Evolutionary conservation across 371 early-diverging fungal genomes (phyloP), one percentile per base, ranked within the genome.

Genomic region (Rhizomucor miehei): DNA sequence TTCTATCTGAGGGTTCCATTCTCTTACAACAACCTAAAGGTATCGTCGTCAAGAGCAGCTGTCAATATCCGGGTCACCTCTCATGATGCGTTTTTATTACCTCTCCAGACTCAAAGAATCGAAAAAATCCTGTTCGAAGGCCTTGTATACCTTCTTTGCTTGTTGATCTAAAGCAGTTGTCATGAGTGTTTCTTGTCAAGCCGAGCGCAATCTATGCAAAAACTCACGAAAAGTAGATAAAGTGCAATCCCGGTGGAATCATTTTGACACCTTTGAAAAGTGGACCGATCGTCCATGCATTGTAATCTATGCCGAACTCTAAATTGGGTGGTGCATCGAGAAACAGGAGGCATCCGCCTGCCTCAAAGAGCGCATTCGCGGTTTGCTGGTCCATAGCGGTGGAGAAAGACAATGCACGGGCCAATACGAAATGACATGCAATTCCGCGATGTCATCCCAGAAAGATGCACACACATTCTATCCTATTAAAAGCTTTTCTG

Each of bases 221-320:
- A 19, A 43, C 62, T 57, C 73, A 87, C 89, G 89, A 86, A 70
- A 90, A 95, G 63, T 90, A 89, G 20, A 97, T 69, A 67, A 94
- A 94, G 66, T 98, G 98, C 16, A 93, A 64, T 0, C 98, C 97
- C 0, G 95, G 93, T 14, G 98, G 97, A 45, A 98, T 91, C 53
- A 94, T 69, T 70, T 94, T 95, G 49, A 97, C 60, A 16, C 98
- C 98, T 63, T 84, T 89, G 66, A 98, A 97, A 34, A 82, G 73
- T 3, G 94, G 92, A 0, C 98, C 97, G 13, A 87, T 88, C 21
- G 84, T 81, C 97, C 97, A 98, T 19, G 89, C 85, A 64, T 87
- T 89, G 66, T 85, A 83, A 64, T 97, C 98, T 56, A 97, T 88
- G 12, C 97, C 97, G 62, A 98, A 91, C 56, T 94, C 92, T 13